These are phyloP conservation scores for Dactylis glomerata DNA, from an alignment of 176 grass and related monocot species.

Conservation along the genomic window DNA sequence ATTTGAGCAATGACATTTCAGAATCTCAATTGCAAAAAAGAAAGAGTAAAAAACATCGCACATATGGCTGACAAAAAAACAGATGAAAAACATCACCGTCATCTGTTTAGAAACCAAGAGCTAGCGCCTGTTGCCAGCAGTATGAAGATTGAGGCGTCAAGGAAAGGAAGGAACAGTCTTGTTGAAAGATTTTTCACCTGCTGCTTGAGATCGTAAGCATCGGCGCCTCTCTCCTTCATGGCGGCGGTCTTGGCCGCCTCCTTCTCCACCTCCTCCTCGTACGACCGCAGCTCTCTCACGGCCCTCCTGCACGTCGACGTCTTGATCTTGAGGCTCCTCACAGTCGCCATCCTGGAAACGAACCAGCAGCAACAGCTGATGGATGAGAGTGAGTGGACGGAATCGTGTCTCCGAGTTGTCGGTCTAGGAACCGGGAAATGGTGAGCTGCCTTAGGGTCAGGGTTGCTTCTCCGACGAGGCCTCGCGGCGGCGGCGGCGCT, in stretches of 20 bases:
- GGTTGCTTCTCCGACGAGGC: conserved; percentile 2
- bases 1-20: too few species aligned
- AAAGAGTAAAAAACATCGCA: too few species aligned
- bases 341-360: conserved; percentile 54
- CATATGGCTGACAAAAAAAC: too few species aligned
- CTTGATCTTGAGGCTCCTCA: conserved; percentile 85
- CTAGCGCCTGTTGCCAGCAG: too few species aligned
- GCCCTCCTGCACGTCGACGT: conserved; percentile 72
- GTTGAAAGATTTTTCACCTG: conserved; percentile 31
- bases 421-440: too few species aligned
- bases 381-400: neutral
- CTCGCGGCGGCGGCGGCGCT: neutral
- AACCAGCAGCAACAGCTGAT: neutral
- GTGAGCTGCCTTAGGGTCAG: neutral
- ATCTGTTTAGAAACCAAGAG: too few species aligned
- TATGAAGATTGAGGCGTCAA: neutral
- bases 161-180: neutral
- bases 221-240: conserved; percentile 78
- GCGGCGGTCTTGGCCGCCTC: conserved; percentile 75
- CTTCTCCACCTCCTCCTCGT: conserved; percentile 78
- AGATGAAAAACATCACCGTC: too few species aligned
- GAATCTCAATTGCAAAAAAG: too few species aligned
- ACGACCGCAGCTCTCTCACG: conserved; percentile 72
- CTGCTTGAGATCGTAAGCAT: conserved; percentile 85
- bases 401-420: too few species aligned